Evolutionary conservation across 768 basidiomycete species (phyloP).

Genomic region (Clitopilus hobsonii): DNA sequence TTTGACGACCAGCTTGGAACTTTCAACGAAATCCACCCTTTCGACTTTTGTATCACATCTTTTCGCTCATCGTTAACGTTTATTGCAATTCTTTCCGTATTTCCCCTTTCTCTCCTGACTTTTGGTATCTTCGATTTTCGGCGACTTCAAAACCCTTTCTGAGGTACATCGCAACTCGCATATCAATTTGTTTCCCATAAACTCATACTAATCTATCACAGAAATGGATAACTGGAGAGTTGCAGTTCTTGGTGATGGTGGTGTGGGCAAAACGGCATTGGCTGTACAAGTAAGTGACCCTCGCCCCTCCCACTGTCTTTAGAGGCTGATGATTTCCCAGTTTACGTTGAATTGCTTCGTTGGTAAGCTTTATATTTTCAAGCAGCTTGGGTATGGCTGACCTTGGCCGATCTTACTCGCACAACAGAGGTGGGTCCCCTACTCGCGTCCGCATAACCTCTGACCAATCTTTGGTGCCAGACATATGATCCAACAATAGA

Average conservation of each 20-base stretch:
- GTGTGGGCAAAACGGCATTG: constrained; percentile 95
- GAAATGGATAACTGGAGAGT: constrained; percentile 94
- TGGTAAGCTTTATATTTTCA: constrained; percentile 49
- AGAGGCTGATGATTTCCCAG: constrained; percentile 32
- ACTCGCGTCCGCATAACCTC: constrained; percentile 3
- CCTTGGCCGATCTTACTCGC: constrained; percentile 8
- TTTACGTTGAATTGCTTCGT: constrained; percentile 96
- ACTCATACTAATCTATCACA: constrained; percentile 9
- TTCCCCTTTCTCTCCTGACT: constrained; percentile 19
- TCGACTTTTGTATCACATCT: not conserved
- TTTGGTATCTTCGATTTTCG: constrained; percentile 23
- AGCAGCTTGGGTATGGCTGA: too few species aligned
- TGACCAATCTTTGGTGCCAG: constrained; percentile 32
- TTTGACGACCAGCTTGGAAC: constrained; percentile 1
- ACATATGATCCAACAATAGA: constrained; percentile 99
- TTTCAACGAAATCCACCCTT: not conserved
- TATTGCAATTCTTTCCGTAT: constrained; percentile 11
- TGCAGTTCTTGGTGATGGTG: constrained; percentile 93
- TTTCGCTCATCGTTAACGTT: constrained; percentile 7
- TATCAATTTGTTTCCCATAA: not conserved
- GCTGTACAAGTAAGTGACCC: constrained; percentile 76
- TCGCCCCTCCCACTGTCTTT: constrained; percentile 2
- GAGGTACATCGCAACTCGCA: constrained; percentile 15
- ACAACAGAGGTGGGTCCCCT: constrained; percentile 48
- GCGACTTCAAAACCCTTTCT: constrained; percentile 25